These are phyloP conservation scores for Coprinopsis cinerea DNA, from an alignment of 768 basidiomycete genomes.

Conservation along the genomic window DNA sequence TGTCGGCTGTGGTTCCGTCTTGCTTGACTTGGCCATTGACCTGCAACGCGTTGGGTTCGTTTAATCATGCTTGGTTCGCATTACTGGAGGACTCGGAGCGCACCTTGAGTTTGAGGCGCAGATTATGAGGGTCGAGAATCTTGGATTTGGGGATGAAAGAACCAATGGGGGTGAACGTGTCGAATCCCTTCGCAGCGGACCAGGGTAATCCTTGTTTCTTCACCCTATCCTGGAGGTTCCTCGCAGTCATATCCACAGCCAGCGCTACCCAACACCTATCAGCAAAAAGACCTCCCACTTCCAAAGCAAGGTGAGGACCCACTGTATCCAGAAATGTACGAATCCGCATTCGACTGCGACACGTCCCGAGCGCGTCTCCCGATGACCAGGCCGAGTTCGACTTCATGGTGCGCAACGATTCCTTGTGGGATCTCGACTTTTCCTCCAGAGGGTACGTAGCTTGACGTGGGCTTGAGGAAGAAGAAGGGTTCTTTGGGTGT, in stretches of 20 bases:
- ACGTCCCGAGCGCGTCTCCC: conserved; percentile 86
- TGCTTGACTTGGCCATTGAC: conserved; percentile 84
- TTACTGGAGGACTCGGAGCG: neutral
- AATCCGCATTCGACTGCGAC: conserved; percentile 58
- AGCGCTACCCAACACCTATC: conserved; percentile 49
- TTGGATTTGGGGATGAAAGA: conserved; percentile 74
- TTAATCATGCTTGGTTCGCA: neutral
- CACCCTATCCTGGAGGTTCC: conserved; percentile 90
- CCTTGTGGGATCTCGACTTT: conserved; percentile 83
- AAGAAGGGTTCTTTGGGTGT: conserved; percentile 95
- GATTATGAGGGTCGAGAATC: conserved; percentile 67
- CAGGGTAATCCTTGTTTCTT: conserved; percentile 95
- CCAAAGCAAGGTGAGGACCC: conserved; percentile 18
- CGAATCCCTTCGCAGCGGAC: conserved; percentile 95
- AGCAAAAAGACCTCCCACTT: neutral
- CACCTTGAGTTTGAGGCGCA: conserved; percentile 74
- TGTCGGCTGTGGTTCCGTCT: conserved; percentile 77
- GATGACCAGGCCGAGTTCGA: conserved; percentile 96
- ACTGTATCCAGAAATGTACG: conserved; percentile 93
- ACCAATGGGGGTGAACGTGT: conserved; percentile 91
- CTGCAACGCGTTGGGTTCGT: conserved; percentile 30
- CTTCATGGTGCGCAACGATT: conserved; percentile 87
- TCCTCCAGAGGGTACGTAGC: conserved; percentile 74
- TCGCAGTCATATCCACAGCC: conserved; percentile 93
- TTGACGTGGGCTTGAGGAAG: conserved; percentile 95